phyloP scores from a whole-genome alignment of 2,329 filamentous ascomycete species.

The Pseudogymnoascus pannorum region DNA sequence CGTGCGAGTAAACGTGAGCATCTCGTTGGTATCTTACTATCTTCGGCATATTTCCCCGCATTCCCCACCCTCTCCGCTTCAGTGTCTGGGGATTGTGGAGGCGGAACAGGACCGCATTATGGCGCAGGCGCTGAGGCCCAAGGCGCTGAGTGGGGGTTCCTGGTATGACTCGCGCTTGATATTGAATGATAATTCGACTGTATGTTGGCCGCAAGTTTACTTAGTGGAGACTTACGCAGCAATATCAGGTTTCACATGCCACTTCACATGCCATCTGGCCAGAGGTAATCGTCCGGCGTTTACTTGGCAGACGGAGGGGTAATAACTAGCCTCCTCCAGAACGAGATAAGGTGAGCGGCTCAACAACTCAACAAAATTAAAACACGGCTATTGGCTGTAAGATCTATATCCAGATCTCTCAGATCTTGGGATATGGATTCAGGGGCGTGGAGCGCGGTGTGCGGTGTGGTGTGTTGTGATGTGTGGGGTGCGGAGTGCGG shows the following conservation, averaged over 20 bases:
- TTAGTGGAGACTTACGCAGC: not conserved
- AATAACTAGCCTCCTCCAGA: not conserved
- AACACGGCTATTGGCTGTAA: not conserved
- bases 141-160: not conserved
- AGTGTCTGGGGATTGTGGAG: conserved; percentile 2
- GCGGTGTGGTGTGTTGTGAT: not conserved
- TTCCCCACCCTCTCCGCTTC: not conserved
- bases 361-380: not conserved
- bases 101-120: not conserved
- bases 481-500: conserved; percentile 4
- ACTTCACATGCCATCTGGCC: not conserved
- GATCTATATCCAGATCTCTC: not conserved
- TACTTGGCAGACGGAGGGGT: not conserved
- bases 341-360: not conserved
- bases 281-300: not conserved
- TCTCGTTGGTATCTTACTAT: not conserved
- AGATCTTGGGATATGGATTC: not conserved
- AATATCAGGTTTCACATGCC: not conserved
- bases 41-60: not conserved
- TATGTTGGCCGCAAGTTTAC: not conserved
- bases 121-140: not conserved
- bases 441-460: not conserved
- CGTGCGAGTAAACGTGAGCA: not conserved
- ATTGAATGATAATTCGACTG: not conserved
- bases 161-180: not conserved